Evolutionary conservation across 176 grass and related monocot species (phyloP), one percentile per base, ranked within the genome.

Genomic region (Oryza rufipogon): DNA sequence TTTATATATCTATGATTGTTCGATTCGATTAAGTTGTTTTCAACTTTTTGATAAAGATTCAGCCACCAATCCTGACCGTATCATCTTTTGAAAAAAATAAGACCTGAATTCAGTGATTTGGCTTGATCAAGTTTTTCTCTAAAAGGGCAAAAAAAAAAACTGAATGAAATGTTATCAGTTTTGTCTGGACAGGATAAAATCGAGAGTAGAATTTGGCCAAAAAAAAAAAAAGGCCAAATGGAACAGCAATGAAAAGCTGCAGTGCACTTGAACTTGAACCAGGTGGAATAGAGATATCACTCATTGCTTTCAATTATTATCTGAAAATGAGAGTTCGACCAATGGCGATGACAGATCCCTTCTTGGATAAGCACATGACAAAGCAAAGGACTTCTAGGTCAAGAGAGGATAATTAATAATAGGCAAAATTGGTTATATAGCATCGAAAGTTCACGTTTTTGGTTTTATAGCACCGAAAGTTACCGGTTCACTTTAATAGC

Each of bases 281-380:
- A 12, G 49, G 13, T 1, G 8, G 3, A 10, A 68, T 1, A 44
- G 41, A 30, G 32, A 68, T 61, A 76, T 68, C 75, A 74, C 61
- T 78, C 36, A 61, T 7, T 67, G n/a, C 58, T 73, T 72, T 77
- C 56, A 33, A 66, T 38, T 20, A 81, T 16, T 54, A 61, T 60
- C 46, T 58, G 68, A 84, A 60, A 74, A 73, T 5, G 60, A 36
- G 22, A 20, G 66, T 26, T 52, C 22, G 8, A 66, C 71, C 6
- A 30, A 64, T 65, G 61, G 32, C 45, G 45, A 81, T 52, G 66
- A 9, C 66, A 71, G 41, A 67, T 72, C 33, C 28, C 12, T 48
- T 74, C 25, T 19, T 16, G 34, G 78, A 82, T 86, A 78, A 73
- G 58, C 66, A 67, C 23, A 71, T 42, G 71, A 70, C 41, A 22